Evolutionary conservation across 805 yeast genomes (phyloP).

Genomic region (Tetrapisispora phaffii): DNA sequence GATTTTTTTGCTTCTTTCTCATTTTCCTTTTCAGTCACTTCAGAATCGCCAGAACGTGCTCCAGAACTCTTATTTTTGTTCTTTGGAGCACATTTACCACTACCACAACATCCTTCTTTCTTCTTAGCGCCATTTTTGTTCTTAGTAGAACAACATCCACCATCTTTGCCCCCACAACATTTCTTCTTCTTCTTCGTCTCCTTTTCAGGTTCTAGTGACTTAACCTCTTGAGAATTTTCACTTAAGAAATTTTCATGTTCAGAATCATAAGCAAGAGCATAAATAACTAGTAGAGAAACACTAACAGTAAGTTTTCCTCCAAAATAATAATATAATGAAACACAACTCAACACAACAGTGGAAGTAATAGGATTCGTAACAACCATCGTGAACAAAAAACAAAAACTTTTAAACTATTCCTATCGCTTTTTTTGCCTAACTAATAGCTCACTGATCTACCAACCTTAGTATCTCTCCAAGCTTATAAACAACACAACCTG

Average conservation of each 20-base stretch:
- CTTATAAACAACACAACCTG: no score
- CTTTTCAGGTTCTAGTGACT: neutral
- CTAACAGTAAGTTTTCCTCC: constrained; percentile 33
- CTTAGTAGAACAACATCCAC: constrained; percentile 11
- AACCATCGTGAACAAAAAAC: constrained; percentile 1
- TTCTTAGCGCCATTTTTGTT: constrained; percentile 6
- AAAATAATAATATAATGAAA: constrained; percentile 14
- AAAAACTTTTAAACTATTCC: no score
- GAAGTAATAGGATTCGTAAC: constrained; percentile 2
- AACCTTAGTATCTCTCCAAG: no score
- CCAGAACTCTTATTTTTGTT: constrained; percentile 8
- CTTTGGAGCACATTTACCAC: constrained; percentile 18
- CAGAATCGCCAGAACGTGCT: constrained; percentile 11
- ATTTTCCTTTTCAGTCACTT: constrained; percentile 12
- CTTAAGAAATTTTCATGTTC: constrained; percentile 2
- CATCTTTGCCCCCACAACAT: constrained; percentile 19
- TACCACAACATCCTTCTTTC: constrained; percentile 28
- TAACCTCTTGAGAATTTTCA: neutral
- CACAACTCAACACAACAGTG: constrained; percentile 3
- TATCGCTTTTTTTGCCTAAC: no score
- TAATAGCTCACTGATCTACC: neutral
- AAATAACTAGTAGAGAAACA: constrained; percentile 21
- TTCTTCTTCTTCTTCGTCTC: constrained; percentile 11
- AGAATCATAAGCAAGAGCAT: constrained; percentile 13
- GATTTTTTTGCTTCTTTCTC: neutral